Evolutionary conservation across 1,139 yeast genomes (phyloP).

Genomic region (Saccharomyces hybrid): DNA sequence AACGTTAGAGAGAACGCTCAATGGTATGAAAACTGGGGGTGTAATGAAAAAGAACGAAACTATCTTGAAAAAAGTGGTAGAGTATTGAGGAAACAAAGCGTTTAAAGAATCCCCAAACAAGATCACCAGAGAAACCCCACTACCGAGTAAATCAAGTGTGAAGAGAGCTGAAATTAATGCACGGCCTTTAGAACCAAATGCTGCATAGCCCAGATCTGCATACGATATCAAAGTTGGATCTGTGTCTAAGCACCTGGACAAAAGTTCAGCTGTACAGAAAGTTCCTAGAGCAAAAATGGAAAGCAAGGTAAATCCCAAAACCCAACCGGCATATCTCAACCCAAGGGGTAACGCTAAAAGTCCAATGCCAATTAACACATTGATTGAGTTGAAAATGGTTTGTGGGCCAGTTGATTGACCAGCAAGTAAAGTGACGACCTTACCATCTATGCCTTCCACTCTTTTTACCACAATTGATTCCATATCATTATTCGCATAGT

Average conservation of each 20-base stretch:
- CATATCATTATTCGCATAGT: conserved; percentile 20
- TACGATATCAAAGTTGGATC: conserved; percentile 76
- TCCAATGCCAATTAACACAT: conserved; percentile 81
- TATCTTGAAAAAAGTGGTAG: conserved; percentile 47
- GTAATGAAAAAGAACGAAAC: conserved; percentile 54
- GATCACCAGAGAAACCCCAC: conserved; percentile 67
- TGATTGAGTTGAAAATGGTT: conserved; percentile 80
- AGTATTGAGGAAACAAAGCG: conserved; percentile 51
- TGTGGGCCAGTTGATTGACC: conserved; percentile 87
- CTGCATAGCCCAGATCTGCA: conserved; percentile 78
- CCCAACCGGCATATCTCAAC: conserved; percentile 72
- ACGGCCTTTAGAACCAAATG: conserved; percentile 56
- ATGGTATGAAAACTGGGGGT: conserved; percentile 59
- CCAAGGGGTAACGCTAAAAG: conserved; percentile 80
- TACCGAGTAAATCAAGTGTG: conserved; percentile 70
- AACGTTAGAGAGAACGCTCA: conserved; percentile 61
- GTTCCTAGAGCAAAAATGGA: conserved; percentile 55
- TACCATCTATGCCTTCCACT: conserved; percentile 68
- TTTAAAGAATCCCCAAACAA: conserved; percentile 79
- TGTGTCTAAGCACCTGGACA: conserved; percentile 60
- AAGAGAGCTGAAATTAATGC: conserved; percentile 63
- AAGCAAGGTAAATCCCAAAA: conserved; percentile 52
- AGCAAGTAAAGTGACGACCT: conserved; percentile 62
- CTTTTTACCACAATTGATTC: conserved; percentile 48
- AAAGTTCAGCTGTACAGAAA: conserved; percentile 57